Evolutionary conservation across 176 grass and related monocot species (phyloP).

Genomic region (Rhynchospora tenuis): DNA sequence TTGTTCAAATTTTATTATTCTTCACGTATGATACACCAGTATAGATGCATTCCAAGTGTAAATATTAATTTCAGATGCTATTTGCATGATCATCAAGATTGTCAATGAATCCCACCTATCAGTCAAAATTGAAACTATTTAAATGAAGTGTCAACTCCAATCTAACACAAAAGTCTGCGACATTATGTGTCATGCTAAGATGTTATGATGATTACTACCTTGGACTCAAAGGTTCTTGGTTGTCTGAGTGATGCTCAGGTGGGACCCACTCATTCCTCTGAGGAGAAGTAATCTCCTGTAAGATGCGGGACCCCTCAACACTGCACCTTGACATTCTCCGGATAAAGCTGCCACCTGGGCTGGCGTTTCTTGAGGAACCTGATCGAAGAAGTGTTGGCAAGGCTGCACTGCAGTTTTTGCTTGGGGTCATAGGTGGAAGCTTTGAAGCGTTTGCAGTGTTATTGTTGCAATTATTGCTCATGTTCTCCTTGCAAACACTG

Average conservation of each 20-base stretch:
- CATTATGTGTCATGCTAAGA: not conserved
- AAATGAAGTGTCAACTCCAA: not conserved
- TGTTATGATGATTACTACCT: conserved; percentile 37
- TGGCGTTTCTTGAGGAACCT: conserved; percentile 43
- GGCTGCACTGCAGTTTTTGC: conserved; percentile 37
- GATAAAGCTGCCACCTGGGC: conserved; percentile 47
- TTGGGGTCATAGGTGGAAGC: conserved; percentile 63
- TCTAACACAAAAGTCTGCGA: not conserved
- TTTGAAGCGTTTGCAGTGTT: conserved; percentile 44
- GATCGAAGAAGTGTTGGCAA: conserved; percentile 28
- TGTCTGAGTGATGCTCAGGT: conserved; percentile 35
- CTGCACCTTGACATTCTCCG: conserved; percentile 45
- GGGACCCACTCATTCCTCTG: conserved; percentile 39
- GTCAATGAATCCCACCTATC: not conserved
- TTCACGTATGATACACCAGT: not conserved
- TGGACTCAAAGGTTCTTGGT: conserved; percentile 36
- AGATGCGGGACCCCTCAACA: conserved; percentile 46
- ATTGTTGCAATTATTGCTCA: conserved; percentile 46
- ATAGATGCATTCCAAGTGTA: not conserved
- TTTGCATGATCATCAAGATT: not conserved
- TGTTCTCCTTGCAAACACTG: conserved; percentile 54
- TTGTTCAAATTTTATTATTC: not conserved
- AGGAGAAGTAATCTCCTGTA: conserved; percentile 80
- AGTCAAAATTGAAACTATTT: not conserved
- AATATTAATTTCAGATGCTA: not conserved